phyloP scores from a whole-genome alignment of 139 green algal species.

The Coelastrella sp. region DNA sequence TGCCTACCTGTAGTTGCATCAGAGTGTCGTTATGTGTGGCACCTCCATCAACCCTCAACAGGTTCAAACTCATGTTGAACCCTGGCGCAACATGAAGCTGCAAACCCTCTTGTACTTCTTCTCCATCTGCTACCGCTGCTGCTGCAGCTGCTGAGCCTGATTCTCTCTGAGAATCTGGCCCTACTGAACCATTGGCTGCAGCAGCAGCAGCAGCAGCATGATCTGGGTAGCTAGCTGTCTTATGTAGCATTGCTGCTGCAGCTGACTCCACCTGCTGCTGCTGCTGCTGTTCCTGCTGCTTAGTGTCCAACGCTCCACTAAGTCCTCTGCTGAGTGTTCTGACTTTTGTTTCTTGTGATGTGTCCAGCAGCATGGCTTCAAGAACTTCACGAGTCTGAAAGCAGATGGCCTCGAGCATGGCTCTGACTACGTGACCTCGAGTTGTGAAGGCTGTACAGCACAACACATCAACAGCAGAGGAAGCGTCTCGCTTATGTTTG shows the following conservation, averaged over 20 bases:
- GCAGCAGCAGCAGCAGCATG: neutral
- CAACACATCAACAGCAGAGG: too few relatives aligned
- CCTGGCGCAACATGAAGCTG: neutral
- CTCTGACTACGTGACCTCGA: constrained; percentile 70
- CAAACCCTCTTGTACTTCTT: neutral
- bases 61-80: constrained; percentile 38
- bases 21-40: constrained; percentile 88
- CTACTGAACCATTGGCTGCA: neutral
- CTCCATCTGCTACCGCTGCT: neutral
- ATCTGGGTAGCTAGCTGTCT: neutral
- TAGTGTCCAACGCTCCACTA: neutral
- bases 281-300: neutral
- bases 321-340: neutral
- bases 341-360: neutral
- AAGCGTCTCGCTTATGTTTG: too few relatives aligned
- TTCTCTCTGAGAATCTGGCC: neutral
- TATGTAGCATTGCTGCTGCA: constrained; percentile 16
- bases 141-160: neutral
- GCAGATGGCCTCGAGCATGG: constrained; percentile 94
- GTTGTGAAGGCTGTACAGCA: constrained; percentile 59
- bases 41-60: constrained; percentile 94
- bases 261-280: neutral
- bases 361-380: constrained; percentile 73
- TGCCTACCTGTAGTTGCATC: constrained; percentile 92
- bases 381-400: constrained; percentile 95